Evolutionary conservation across 306 rosid genomes (phyloP), one percentile per base, ranked within the genome.

Genomic region (Quercus parvula): DNA sequence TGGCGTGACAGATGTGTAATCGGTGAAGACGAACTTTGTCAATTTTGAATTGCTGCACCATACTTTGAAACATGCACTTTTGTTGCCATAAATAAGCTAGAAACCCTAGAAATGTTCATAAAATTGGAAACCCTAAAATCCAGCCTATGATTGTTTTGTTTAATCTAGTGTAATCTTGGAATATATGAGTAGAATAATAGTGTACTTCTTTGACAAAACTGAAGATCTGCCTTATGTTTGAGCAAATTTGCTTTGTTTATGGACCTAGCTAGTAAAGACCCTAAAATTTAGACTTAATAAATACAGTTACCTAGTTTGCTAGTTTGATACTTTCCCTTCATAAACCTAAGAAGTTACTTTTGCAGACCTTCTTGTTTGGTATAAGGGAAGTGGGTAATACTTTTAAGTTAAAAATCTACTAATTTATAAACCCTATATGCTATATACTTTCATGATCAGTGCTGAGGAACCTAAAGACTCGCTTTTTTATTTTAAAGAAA

Each of bases 91-190:
- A 81, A 75, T 87, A 87, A 82, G 76, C 73, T 87, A 89, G 85
- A 87, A 89, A 87, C 85, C 82, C 87, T 89, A 87, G 79, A 78
- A 80, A 82, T 85, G 87, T 90, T 85, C 20, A 75, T 84, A 82
- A 73, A 73, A 78, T 77, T 82, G 86, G 72, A 80, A 90, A 78
- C 75, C 81, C 76, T 78, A 54, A 18, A 51, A 61, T 70, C 80
- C 51, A 68, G 73, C 75, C 78, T 86, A 78, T 18, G 24, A 71
- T 75, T 71, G 79, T 71, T 82, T 84, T 84, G 78, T 70, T 81
- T 80, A 56, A 85, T 75, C 73, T 56, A 81, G 86, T 80, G 84
- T 77, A 71, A 78, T 83, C 78, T 44, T 70, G 74, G 55, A 75
- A 41, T 41, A 41, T 82, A 74, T 76, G 76, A 57, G 78, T 74